Evolutionary conservation across 169 alveolate species (phyloP).

Genomic region (Plasmodium adleri): DNA sequence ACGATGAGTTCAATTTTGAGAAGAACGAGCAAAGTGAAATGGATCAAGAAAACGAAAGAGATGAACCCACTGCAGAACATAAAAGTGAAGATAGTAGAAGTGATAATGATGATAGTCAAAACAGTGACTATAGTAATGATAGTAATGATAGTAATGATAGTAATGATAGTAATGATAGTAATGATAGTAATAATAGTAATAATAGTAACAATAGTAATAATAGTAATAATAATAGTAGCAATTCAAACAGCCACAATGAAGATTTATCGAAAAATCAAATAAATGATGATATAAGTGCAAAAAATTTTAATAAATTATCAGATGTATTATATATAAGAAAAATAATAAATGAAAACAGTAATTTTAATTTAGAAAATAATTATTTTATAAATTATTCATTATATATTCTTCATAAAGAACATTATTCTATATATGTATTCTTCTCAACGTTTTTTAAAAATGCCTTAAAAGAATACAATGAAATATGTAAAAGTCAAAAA

Average conservation of each 20-base stretch:
- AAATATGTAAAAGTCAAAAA: slow-evolving; percentile 22
- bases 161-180: background rate
- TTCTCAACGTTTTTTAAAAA: slow-evolving; percentile 63
- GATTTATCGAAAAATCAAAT: background rate
- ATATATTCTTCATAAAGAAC: slow-evolving; percentile 60
- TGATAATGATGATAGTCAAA: background rate
- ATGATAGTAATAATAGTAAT: background rate
- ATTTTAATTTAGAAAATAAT: slow-evolving; percentile 42
- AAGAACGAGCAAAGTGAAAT: background rate
- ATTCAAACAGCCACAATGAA: background rate
- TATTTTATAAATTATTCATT: slow-evolving; percentile 57
- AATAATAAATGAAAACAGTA: slow-evolving; percentile 55
- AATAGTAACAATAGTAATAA: background rate
- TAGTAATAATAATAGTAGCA: background rate
- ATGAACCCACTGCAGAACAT: background rate
- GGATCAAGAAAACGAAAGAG: background rate
- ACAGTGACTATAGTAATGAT: background rate
- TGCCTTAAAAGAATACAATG: slow-evolving; percentile 56
- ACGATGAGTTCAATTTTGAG: background rate
- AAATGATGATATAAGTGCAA: slow-evolving; percentile 3
- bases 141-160: background rate
- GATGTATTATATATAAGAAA: slow-evolving; percentile 43
- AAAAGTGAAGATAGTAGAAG: slow-evolving; percentile 1
- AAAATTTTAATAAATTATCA: slow-evolving; percentile 27
- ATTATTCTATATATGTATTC: slow-evolving; percentile 68